Conservation (phyloP, 2,329 filamentous ascomycete species). For the Fusarium odoratissimum region DNA sequence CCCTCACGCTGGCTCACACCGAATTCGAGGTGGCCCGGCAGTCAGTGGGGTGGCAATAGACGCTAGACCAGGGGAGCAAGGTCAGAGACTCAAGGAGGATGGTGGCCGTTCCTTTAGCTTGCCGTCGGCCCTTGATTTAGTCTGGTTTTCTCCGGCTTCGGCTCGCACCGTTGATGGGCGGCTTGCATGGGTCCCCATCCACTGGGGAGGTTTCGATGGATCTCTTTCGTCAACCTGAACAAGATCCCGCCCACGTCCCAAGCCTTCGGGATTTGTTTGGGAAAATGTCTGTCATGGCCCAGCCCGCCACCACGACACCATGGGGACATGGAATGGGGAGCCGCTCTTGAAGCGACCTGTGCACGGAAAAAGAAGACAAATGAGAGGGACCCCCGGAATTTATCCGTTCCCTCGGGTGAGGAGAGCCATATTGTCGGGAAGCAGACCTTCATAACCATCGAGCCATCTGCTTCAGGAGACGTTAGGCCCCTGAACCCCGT, state of each 20-base stretch:
- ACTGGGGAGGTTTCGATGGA: slow-evolving; percentile 37
- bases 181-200: slow-evolving; percentile 46
- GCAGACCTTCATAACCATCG: slow-evolving; percentile 15
- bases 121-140: slow-evolving; percentile 48
- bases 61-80: slow-evolving; percentile 42
- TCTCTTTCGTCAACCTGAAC: slow-evolving; percentile 41
- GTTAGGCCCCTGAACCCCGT: slow-evolving; percentile 31
- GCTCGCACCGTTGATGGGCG: slow-evolving; percentile 53
- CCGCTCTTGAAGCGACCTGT: slow-evolving; percentile 2
- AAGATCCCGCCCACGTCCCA: slow-evolving; percentile 46
- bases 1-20: slow-evolving; percentile 30
- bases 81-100: slow-evolving; percentile 33
- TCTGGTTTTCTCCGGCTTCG: slow-evolving; percentile 51
- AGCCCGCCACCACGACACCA: slow-evolving; percentile 35
- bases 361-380: slow-evolving; percentile 9
- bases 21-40: slow-evolving; percentile 28
- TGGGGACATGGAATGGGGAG: slow-evolving; percentile 17
- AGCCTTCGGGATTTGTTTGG: slow-evolving; percentile 44
- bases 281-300: slow-evolving; percentile 23
- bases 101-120: slow-evolving; percentile 37
- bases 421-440: slow-evolving; percentile 36
- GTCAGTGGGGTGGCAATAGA: slow-evolving; percentile 35
- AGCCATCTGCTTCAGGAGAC: slow-evolving; percentile 7
- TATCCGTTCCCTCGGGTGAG: slow-evolving; percentile 25
- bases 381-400: slow-evolving; percentile 10